Conservation (phyloP, 176 grass and related monocot genomes). For the Puya raimondii region DNA sequence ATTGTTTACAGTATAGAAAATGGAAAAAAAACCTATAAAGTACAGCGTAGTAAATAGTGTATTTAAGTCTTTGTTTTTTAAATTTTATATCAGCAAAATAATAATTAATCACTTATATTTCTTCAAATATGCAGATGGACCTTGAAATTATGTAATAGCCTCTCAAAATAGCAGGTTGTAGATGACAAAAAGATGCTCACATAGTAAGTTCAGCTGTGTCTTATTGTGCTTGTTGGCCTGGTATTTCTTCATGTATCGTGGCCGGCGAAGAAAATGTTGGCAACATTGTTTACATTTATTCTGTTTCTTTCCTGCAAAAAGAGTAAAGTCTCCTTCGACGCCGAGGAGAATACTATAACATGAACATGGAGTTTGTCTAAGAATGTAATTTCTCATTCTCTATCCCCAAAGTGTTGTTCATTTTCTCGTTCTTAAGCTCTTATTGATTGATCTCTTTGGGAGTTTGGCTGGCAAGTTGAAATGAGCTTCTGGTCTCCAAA, state of each 20-base stretch:
- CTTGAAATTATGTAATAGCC: constrained; percentile 9
- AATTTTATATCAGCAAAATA: no score
- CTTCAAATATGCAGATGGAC: constrained; percentile 30
- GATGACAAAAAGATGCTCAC: background rate
- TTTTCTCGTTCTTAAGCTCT: background rate
- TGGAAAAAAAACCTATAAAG: background rate
- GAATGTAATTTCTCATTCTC: background rate
- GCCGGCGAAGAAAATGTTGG: background rate
- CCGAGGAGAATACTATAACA: background rate
- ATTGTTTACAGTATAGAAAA: background rate
- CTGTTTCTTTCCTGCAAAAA: background rate
- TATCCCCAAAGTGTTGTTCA: background rate
- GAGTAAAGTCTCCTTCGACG: background rate
- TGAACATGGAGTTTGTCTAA: background rate
- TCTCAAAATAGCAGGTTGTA: constrained; percentile 2
- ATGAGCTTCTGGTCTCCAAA: no score
- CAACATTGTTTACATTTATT: background rate
- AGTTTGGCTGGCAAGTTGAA: no score
- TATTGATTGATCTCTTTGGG: background rate
- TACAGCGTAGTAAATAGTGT: no score
- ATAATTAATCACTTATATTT: background rate
- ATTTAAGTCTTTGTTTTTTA: no score
- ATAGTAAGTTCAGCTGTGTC: background rate
- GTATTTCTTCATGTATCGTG: background rate
- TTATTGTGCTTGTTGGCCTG: background rate